Base-by-base conservation (phyloP, 2,329 filamentous ascomycete species). In the Aspergillus niger region DNA sequence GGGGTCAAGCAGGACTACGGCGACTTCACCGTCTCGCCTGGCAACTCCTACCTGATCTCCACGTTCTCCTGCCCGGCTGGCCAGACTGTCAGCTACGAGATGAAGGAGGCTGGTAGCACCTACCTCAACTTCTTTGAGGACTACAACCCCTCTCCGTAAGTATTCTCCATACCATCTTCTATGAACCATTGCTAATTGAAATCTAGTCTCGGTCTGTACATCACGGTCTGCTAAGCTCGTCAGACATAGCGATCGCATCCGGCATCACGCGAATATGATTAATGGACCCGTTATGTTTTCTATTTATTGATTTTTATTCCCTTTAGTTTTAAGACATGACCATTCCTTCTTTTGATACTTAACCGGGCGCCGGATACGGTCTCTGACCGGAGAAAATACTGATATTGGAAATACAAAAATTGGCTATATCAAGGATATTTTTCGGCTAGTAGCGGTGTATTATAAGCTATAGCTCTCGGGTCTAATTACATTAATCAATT, bases 81-180 rank as follows among this genome's bases (percentile, higher is more conserved):
- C 2, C 55, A 83, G 70, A 77, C 77, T 17, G 72, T 89, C 17
- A 76, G 75, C 2, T 84, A 82, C 65, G 77, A 85, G 76, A 79
- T 89, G 66, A 80, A 76, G 50, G 77, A 79, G 48, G 76, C 76
- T 5, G 83, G 81, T 2, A 76, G 76, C 63, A 85, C 85, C 41
- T 70, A 77, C 51, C 72, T 90, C 41, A 74, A 82, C 58, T 90
- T 83, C 74, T 88, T 89, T 77, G 81, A 91, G 76, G 86, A 90
- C 70, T 88, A 78, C 66, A 88, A 87, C 67, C 80, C 79, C 8
- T 73, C 76, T 63, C 78, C 82, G 76, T 79, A 70, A 73, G 77
- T 76, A 55, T 28, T 15, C 20, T 2, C 8, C 24, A 3, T 54
- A 6, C 8, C 15, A n/a, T 30, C 17, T 44, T 22, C 50, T 22